Base-by-base conservation (phyloP, 306 rosid species). In the Pueraria montana region DNA sequence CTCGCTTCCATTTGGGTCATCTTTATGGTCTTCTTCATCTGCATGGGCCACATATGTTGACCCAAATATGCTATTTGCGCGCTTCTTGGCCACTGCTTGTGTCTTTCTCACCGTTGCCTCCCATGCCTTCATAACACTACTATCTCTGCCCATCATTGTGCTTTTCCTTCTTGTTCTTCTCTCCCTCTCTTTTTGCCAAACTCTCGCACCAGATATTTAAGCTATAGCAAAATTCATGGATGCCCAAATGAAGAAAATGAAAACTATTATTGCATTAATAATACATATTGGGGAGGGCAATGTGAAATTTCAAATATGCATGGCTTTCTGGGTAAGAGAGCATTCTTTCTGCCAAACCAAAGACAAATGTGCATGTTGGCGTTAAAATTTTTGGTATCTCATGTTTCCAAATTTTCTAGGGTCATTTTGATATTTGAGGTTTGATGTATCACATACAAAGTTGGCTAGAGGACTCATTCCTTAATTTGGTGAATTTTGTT, bases 61-160 rank as follows among this genome's bases (percentile, higher is more conserved):
- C 8, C 98, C 98, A 8, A 95, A 93, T 66, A 93, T 83, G 85
- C 90, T 91, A 24, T 93, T 92, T 1, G 98, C 97, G 1, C 95
- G 92, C 74, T 90, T 91, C 73, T 90, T 95, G 0, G 98, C 90
- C 12, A 74, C 97, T 8, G 97, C 97, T 4, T 95, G 98, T 2
- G 98, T 95, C 74, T 87, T 93, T 23, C 92, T 88, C 68, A 95
- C 86, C 1, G 97, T 95, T 7, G 96, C 96, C 76, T 93, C 97
- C 98, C 98, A 95, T 78, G 94, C 98, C 91, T 90, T 95, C 78
- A 89, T 82, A 58, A 95, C 94, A 14, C 92, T 88, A 24, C 92
- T 87, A 10, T 93, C 97, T 86, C 68, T 90, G 80, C 89, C 80
- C 12, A 80, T 91, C 95, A 93, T 94, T 18, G 58, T 78, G 78